Percentiles rank a stretch among this genome's conserved stretches.
Conservation (phyloP, 805 yeast genomes). For the Metschnikowia henanensis region DNA sequence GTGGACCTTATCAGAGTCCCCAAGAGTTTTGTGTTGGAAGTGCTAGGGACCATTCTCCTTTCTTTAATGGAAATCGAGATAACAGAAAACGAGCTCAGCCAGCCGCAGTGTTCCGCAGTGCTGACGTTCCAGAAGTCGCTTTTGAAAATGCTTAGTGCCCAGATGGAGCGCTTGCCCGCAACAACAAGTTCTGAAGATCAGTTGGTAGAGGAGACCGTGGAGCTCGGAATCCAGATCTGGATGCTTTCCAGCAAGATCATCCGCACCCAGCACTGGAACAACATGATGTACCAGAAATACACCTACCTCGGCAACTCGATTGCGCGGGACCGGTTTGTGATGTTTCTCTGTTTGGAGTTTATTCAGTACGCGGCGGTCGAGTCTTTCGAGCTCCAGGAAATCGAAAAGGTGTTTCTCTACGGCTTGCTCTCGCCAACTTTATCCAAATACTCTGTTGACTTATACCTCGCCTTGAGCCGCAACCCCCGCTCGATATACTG, state of each 20-base stretch:
- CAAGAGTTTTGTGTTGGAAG: constrained; percentile 6
- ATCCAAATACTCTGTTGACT: constrained; percentile 26
- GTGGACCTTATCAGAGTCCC: constrained; percentile 7
- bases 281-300: constrained; percentile 34
- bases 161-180: constrained; percentile 39
- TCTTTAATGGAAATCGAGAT: constrained; percentile 9
- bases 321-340: constrained; percentile 35
- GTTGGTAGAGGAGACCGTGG: constrained; percentile 23
- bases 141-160: constrained; percentile 21
- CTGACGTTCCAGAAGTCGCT: constrained; percentile 13
- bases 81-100: constrained; percentile 16
- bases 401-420: constrained; percentile 22
- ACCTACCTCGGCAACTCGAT: constrained; percentile 40
- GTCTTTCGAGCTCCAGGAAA: constrained; percentile 12
- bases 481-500: constrained; percentile 19
- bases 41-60: constrained; percentile 12
- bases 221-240: constrained; percentile 33
- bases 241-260: constrained; percentile 19
- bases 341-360: constrained; percentile 28
- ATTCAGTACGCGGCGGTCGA: constrained; percentile 22
- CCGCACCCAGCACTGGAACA: constrained; percentile 33
- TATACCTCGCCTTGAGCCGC: constrained; percentile 22
- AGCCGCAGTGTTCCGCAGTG: constrained; percentile 16
- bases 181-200: constrained; percentile 24
- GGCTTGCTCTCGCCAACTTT: constrained; percentile 26